A percentile compares a stretch with the other conserved stretches of the same genome.
These are phyloP conservation scores for Acanthamoeba lenticulata DNA, from an alignment of 208 protist genomes.

Conservation along the genomic window DNA sequence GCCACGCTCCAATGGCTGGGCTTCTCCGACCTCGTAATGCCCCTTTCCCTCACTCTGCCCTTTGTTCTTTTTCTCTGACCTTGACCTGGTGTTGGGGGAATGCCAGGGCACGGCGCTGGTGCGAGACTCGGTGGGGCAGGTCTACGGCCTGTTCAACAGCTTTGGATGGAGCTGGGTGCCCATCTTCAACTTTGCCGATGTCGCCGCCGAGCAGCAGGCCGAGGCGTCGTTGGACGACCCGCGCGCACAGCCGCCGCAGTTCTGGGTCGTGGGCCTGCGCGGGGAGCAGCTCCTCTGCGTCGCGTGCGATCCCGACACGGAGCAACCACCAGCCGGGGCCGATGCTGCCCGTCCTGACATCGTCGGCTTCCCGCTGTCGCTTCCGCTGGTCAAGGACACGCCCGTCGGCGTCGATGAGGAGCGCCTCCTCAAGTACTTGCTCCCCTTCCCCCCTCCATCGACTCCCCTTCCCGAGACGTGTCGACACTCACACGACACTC, in stretches of 20 bases:
- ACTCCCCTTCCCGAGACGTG: neutral
- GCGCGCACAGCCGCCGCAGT: no score
- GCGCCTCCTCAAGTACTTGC: neutral
- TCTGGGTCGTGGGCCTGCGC: neutral
- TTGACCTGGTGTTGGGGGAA: no score
- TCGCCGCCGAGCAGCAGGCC: no score
- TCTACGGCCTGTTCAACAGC: neutral
- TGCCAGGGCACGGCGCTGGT: neutral
- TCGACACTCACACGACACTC: neutral
- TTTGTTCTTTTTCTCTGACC: no score
- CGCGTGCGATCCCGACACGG: neutral
- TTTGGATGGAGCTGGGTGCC: neutral
- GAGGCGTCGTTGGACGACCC: no score
- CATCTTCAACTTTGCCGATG: constrained; percentile 22
- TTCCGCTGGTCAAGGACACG: constrained; percentile 21
- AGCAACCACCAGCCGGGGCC: neutral
- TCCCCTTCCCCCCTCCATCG: no score
- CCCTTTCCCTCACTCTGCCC: no score
- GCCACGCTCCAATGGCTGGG: neutral
- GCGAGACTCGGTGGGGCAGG: neutral
- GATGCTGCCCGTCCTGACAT: neutral
- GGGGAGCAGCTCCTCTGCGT: neutral
- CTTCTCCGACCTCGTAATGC: no score
- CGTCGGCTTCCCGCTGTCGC: neutral
- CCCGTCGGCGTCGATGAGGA: neutral